Evolutionary conservation across 2,329 filamentous ascomycete genomes (phyloP).

Genomic region (Trichoderma sp.): DNA sequence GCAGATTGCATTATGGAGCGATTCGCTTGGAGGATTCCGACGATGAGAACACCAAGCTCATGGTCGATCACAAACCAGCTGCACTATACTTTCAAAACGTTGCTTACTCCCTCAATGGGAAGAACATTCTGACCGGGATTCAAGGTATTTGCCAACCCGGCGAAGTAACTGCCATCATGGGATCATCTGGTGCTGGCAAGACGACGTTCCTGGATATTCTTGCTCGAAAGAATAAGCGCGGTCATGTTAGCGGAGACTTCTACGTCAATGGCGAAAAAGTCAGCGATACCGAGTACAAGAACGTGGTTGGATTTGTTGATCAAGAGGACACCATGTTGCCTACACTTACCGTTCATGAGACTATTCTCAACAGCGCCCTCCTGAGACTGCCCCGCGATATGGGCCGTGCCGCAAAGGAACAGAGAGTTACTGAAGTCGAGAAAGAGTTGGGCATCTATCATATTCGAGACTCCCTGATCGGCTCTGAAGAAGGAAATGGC

Average conservation of each 20-base stretch:
- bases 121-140: slow-evolving; percentile 77
- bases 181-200: slow-evolving; percentile 94
- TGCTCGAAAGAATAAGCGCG: slow-evolving; percentile 95
- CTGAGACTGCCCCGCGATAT: slow-evolving; percentile 91
- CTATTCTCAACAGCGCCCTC: slow-evolving; percentile 90
- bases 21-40: slow-evolving; percentile 88
- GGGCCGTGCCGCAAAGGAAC: slow-evolving; percentile 83
- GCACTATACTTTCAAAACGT: slow-evolving; percentile 87
- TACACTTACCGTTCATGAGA: slow-evolving; percentile 96
- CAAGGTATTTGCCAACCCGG: slow-evolving; percentile 88
- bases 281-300: slow-evolving; percentile 79
- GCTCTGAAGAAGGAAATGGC: slow-evolving; percentile 90
- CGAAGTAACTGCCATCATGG: slow-evolving; percentile 98
- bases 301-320: slow-evolving; percentile 93
- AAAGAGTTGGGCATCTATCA: slow-evolving; percentile 92
- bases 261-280: slow-evolving; percentile 94
- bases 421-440: slow-evolving; percentile 89
- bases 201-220: slow-evolving; percentile 96
- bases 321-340: slow-evolving; percentile 97
- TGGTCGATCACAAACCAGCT: slow-evolving; percentile 89
- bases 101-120: slow-evolving; percentile 83
- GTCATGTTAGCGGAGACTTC: slow-evolving; percentile 74
- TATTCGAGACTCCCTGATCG: slow-evolving; percentile 93
- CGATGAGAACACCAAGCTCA: slow-evolving; percentile 81
- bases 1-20: slow-evolving; percentile 67